Evolutionary conservation across 345 rosid genomes (phyloP).

Genomic region (Garcia nutans): DNA sequence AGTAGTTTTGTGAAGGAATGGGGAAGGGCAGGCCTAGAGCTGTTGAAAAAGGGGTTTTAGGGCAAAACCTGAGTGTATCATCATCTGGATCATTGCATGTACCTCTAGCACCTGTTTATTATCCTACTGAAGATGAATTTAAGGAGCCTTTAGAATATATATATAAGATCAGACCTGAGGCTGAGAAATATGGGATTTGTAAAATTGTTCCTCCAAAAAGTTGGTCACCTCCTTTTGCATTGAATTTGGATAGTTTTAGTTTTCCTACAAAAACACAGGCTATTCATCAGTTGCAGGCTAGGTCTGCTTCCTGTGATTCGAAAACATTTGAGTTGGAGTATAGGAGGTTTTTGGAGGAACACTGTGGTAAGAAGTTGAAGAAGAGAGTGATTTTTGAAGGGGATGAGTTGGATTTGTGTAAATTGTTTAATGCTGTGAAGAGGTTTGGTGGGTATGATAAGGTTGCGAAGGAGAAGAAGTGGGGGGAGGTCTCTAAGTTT

Average conservation of each 20-base stretch:
- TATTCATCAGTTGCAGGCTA: slow-evolving; percentile 88
- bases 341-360: slow-evolving; percentile 67
- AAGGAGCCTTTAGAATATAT: slow-evolving; percentile 81
- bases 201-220: slow-evolving; percentile 78
- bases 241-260: slow-evolving; percentile 58
- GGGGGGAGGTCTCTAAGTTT: slow-evolving; percentile 84
- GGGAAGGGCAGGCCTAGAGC: slow-evolving; percentile 91
- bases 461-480: slow-evolving; percentile 65
- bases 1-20: slow-evolving; percentile 39
- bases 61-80: slow-evolving; percentile 44
- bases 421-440: slow-evolving; percentile 84
- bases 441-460: slow-evolving; percentile 83
- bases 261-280: slow-evolving; percentile 95
- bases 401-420: slow-evolving; percentile 86
- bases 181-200: slow-evolving; percentile 89
- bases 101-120: slow-evolving; percentile 68
- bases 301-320: slow-evolving; percentile 82
- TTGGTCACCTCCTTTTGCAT: slow-evolving; percentile 82
- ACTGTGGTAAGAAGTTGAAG: slow-evolving; percentile 66
- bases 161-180: slow-evolving; percentile 75
- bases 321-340: slow-evolving; percentile 82
- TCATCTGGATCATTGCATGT: slow-evolving; percentile 43
- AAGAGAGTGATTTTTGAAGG: slow-evolving; percentile 59
- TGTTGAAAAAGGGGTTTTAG: slow-evolving; percentile 63
- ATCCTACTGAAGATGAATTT: slow-evolving; percentile 81